Percentiles rank a stretch among this genome's conserved stretches.
Conservation (phyloP, 805 yeast species). For the Kregervanrija fluxuum region DNA sequence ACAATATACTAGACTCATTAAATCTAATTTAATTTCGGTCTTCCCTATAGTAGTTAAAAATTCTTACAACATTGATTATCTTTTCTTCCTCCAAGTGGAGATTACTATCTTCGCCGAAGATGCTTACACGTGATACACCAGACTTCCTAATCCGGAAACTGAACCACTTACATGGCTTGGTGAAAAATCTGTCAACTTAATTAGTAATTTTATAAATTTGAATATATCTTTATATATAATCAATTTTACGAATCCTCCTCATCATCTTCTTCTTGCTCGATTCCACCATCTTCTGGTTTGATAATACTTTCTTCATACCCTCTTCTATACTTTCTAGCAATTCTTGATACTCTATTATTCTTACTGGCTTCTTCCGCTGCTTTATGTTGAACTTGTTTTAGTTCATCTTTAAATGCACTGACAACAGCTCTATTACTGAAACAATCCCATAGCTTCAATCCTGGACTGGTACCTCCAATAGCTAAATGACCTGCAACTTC, state of each 20-base stretch:
- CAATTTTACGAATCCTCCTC: conserved; percentile 25
- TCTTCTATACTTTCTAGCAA: conserved; percentile 61
- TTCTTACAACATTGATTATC: too few relatives aligned
- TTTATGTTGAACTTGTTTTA: conserved; percentile 42
- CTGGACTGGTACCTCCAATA: conserved; percentile 81
- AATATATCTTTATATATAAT: neutral
- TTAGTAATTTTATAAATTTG: neutral
- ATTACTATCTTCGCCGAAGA: too few relatives aligned
- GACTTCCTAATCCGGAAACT: too few relatives aligned
- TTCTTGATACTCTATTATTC: conserved; percentile 59
- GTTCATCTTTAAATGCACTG: conserved; percentile 52
- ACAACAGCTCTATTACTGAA: conserved; percentile 78
- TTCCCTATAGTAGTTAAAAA: too few relatives aligned
- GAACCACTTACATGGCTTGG: too few relatives aligned
- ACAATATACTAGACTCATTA: too few relatives aligned
- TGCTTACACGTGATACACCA: too few relatives aligned
- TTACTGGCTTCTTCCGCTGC: conserved; percentile 53
- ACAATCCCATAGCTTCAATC: conserved; percentile 88
- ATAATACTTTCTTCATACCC: conserved; percentile 47
- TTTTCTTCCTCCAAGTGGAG: too few relatives aligned
- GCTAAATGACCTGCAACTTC: conserved; percentile 75
- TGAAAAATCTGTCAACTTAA: too few relatives aligned
- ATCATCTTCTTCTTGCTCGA: conserved; percentile 51
- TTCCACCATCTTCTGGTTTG: conserved; percentile 58
- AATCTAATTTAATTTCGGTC: too few relatives aligned